Evolutionary conservation across 192 early-diverging fungal species (phyloP).

Genomic region (Backusella tarrabulga): DNA sequence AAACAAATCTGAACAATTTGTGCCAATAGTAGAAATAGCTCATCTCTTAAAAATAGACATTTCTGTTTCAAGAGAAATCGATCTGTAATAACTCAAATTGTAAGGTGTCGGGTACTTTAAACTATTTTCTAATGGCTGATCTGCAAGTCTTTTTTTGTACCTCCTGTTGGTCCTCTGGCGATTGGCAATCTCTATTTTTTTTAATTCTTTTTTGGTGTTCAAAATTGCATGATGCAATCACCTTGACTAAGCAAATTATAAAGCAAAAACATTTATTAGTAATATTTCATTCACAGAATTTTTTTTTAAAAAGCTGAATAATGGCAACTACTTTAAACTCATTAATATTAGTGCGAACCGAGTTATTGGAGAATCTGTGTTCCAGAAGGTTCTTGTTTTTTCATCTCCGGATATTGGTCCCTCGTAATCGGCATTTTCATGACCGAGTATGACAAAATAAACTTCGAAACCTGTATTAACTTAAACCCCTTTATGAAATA

Average conservation of each 20-base stretch:
- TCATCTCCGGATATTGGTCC: neutral
- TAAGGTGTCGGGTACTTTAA: neutral
- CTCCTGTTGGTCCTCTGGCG: neutral
- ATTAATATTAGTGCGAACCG: neutral
- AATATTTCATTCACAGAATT: neutral
- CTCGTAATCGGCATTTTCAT: neutral
- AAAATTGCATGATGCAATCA: neutral
- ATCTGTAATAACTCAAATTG: neutral
- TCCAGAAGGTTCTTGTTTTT: neutral
- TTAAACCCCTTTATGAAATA: neutral
- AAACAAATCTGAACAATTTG: neutral
- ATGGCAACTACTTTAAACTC: neutral
- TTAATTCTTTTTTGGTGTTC: neutral
- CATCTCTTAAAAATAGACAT: conserved; percentile 4
- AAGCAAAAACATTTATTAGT: neutral
- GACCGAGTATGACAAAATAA: neutral
- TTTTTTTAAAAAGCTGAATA: neutral
- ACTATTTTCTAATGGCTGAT: neutral
- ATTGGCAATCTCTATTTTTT: neutral
- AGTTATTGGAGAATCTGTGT: neutral
- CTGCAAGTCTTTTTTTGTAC: neutral
- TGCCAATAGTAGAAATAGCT: neutral
- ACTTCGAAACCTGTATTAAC: neutral
- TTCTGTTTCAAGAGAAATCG: neutral
- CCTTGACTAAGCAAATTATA: neutral